phyloP scores from a whole-genome alignment of 1,139 yeast species.

The Arxiozyma bovina region DNA sequence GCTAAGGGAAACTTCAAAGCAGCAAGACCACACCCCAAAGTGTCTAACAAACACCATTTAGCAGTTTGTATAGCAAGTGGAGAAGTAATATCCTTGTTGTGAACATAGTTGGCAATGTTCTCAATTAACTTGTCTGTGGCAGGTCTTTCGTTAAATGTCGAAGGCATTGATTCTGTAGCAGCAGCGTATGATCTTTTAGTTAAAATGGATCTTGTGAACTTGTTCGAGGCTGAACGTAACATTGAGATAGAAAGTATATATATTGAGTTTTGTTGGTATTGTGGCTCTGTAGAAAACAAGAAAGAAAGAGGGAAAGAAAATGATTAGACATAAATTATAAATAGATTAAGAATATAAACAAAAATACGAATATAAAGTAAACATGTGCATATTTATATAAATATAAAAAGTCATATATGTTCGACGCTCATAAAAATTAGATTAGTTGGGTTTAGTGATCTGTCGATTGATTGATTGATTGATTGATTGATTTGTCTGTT shows the following conservation, averaged over 20 bases:
- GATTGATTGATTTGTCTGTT: neutral
- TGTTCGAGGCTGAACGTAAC: neutral
- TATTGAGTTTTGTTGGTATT: neutral
- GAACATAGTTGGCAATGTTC: conserved; percentile 46
- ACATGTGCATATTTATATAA: too few relatives aligned
- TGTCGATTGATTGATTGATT: neutral
- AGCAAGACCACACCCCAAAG: conserved; percentile 54
- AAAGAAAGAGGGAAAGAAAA: neutral
- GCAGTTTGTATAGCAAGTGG: conserved; percentile 46
- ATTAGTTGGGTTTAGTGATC: neutral
- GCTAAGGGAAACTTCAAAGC: conserved; percentile 48
- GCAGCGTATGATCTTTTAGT: conserved; percentile 1
- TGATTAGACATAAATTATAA: too few relatives aligned
- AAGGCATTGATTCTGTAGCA: neutral
- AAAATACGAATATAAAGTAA: neutral
- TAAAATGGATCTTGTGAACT: neutral
- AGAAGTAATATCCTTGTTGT: conserved; percentile 39
- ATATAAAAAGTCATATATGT: too few relatives aligned
- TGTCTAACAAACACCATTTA: conserved; percentile 44
- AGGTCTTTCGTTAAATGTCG: conserved; percentile 33
- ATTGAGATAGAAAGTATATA: neutral
- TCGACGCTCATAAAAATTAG: too few relatives aligned
- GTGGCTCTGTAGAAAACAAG: neutral
- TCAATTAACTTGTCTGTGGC: conserved; percentile 41
- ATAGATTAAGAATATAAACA: too few relatives aligned